Conservation (phyloP, 208 protist species). For the Leishmania mexicana region DNA sequence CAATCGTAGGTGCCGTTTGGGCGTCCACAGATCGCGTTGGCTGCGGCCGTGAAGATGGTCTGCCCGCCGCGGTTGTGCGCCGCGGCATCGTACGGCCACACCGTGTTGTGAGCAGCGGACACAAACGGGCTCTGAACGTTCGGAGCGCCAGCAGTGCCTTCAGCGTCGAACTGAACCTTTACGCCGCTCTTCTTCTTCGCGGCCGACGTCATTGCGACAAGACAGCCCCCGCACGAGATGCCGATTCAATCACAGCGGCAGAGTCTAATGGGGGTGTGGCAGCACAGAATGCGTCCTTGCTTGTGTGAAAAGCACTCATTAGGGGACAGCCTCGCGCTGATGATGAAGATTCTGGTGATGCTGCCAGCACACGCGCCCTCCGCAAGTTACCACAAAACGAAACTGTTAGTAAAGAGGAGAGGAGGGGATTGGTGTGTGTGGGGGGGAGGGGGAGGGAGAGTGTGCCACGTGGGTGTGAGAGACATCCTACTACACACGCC, state of each 20-base stretch:
- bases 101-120: constrained; percentile 24
- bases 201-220: not conserved
- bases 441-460: not conserved
- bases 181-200: constrained; percentile 20
- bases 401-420: not conserved
- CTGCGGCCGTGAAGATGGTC: constrained; percentile 23
- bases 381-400: not conserved
- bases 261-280: not conserved
- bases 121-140: constrained; percentile 27
- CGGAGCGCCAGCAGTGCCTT: not conserved
- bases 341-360: not conserved
- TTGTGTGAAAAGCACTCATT: not conserved
- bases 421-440: not conserved
- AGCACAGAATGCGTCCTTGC: not conserved
- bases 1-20: constrained; percentile 12
- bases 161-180: constrained; percentile 17
- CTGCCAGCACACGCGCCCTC: not conserved
- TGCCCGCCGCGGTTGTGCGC: not conserved
- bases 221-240: not conserved
- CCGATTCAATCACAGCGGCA: not conserved
- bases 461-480: not conserved
- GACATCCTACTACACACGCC: not conserved
- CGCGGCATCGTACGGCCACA: constrained; percentile 21
- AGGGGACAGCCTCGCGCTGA: not conserved
- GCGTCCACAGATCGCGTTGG: constrained; percentile 25